Percentiles rank a stretch among this genome's conserved stretches.
These are phyloP conservation scores for Guyanaporus albipodus DNA, from an alignment of 768 basidiomycete species.

Conservation along the genomic window DNA sequence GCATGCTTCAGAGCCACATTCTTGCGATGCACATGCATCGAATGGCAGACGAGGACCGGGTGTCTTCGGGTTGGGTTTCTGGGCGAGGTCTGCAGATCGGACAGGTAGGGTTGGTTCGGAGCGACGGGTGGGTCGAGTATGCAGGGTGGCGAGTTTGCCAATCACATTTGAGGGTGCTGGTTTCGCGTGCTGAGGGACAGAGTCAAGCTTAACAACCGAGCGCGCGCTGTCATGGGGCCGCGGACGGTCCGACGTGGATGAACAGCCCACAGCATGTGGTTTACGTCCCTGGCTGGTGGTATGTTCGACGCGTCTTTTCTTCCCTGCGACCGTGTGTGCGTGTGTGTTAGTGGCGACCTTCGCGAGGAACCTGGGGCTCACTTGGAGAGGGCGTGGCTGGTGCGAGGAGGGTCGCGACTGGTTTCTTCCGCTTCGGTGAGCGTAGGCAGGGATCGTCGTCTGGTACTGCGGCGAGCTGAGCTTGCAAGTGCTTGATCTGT, in stretches of 20 bases:
- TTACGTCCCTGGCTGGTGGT: conserved; percentile 19
- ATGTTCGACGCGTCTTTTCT: conserved; percentile 46
- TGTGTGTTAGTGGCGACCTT: background rate
- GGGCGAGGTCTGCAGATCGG: conserved; percentile 25
- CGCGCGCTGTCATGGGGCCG: conserved; percentile 11
- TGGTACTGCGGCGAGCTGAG: conserved; percentile 45
- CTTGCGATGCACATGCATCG: conserved; percentile 3
- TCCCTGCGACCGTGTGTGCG: conserved; percentile 18
- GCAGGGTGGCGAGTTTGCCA: conserved; percentile 44
- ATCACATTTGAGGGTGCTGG: conserved; percentile 53
- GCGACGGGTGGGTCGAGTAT: conserved; percentile 15
- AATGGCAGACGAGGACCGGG: conserved; percentile 5
- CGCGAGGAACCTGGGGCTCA: conserved; percentile 31
- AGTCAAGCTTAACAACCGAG: conserved; percentile 3
- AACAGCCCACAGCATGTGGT: conserved; percentile 6
- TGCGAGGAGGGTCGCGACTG: conserved; percentile 37
- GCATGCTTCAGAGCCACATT: conserved; percentile 5
- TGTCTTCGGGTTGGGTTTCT: conserved; percentile 14
- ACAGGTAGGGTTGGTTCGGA: conserved; percentile 26
- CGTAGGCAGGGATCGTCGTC: conserved; percentile 19
- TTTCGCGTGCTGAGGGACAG: conserved; percentile 19
- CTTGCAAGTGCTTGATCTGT: conserved; percentile 55
- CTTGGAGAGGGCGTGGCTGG: conserved; percentile 65
- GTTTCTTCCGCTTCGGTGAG: conserved; percentile 49
- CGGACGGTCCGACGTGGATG: conserved; percentile 11